These are phyloP conservation scores for Botrytis pseudocinerea DNA, from an alignment of 2,329 filamentous ascomycete species.

Conservation along the genomic window DNA sequence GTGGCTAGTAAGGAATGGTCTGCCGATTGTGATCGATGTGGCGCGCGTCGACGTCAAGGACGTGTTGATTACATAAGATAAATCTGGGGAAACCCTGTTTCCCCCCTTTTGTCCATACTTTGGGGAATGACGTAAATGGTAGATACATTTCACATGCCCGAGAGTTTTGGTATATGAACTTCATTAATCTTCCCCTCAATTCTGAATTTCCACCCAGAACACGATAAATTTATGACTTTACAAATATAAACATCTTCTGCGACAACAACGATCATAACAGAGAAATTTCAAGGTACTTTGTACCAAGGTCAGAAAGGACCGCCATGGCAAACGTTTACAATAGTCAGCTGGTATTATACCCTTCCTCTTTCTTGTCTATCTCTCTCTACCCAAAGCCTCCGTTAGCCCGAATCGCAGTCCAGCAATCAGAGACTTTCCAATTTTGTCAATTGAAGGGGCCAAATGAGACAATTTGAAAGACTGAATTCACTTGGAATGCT, in stretches of 20 bases:
- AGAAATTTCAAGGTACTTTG: not conserved
- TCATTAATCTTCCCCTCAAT: not conserved
- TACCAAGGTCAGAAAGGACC: not conserved
- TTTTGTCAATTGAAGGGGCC: not conserved
- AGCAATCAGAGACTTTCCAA: not conserved
- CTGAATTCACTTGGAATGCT: not conserved
- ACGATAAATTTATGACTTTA: not conserved
- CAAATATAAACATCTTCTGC: not conserved
- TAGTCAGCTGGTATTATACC: constrained; percentile 45
- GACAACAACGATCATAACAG: not conserved
- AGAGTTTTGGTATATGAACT: not conserved
- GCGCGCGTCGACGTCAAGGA: not conserved
- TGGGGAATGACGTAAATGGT: not conserved
- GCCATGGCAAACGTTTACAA: constrained; percentile 44
- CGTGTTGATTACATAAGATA: not conserved
- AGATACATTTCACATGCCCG: not conserved
- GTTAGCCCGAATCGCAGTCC: not conserved
- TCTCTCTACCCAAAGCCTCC: not conserved
- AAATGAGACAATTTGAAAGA: not conserved
- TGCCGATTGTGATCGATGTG: not conserved
- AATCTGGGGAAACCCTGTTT: constrained; percentile 6
- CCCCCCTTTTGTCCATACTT: not conserved
- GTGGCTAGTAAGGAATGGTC: not conserved
- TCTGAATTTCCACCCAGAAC: not conserved
- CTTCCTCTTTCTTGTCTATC: not conserved